Evolutionary conservation across 2,329 filamentous ascomycete genomes (phyloP).

Genomic region (Cadophora gregata): DNA sequence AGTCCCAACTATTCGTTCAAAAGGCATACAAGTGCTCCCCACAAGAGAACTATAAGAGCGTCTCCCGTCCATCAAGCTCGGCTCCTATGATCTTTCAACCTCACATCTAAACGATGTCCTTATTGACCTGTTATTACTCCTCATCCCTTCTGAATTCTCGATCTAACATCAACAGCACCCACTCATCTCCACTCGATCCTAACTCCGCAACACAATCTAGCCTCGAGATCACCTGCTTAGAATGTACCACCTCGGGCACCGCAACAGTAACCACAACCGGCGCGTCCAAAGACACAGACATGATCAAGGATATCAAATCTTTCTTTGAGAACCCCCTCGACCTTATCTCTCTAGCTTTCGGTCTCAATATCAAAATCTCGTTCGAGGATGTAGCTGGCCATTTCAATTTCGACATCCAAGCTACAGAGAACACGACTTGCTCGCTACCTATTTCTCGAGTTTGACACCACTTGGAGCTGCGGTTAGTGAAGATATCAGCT

Average conservation of each 20-base stretch:
- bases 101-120: constrained; percentile 30
- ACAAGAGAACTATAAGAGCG: neutral
- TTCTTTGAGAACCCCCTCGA: constrained; percentile 23
- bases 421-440: constrained; percentile 28
- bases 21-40: neutral
- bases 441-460: constrained; percentile 34
- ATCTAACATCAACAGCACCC: neutral
- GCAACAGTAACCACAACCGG: neutral
- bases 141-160: neutral
- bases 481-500: constrained; percentile 31
- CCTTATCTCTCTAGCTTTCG: constrained; percentile 28
- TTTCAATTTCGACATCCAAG: constrained; percentile 34
- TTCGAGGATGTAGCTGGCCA: constrained; percentile 34
- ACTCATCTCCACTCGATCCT: neutral
- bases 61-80: constrained; percentile 19
- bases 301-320: neutral
- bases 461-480: constrained; percentile 26
- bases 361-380: constrained; percentile 32
- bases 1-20: neutral
- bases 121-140: constrained; percentile 28
- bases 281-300: neutral
- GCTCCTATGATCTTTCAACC: constrained; percentile 24
- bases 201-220: neutral
- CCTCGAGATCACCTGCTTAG: neutral
- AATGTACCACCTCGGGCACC: neutral